These are phyloP conservation scores for Alternaria solani DNA, from an alignment of 2,329 filamentous ascomycete species.

Conservation along the genomic window DNA sequence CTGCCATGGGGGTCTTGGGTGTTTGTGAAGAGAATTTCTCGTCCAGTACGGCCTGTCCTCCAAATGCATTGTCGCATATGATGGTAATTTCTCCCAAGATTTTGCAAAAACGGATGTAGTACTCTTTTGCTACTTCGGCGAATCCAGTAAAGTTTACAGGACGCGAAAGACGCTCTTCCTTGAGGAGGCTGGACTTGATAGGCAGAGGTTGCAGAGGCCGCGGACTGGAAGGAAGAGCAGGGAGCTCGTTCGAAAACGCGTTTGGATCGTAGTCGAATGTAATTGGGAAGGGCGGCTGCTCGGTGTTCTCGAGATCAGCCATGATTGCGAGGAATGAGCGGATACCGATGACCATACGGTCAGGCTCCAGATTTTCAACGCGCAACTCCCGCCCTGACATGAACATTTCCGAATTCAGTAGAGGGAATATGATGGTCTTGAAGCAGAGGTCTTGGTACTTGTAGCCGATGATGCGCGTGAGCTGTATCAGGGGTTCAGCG, in stretches of 20 bases:
- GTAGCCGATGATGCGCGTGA: conserved; percentile 93
- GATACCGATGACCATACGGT: conserved; percentile 97
- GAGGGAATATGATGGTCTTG: conserved; percentile 87
- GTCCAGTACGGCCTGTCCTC: conserved; percentile 91
- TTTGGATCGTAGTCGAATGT: conserved; percentile 62
- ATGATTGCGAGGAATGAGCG: conserved; percentile 92
- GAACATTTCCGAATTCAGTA: conserved; percentile 93
- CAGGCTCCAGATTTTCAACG: conserved; percentile 92
- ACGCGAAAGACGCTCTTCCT: conserved; percentile 72
- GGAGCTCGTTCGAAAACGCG: conserved; percentile 49
- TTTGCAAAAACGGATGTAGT: conserved; percentile 91
- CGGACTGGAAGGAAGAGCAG: conserved; percentile 44
- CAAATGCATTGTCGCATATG: conserved; percentile 96
- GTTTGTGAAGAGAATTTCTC: conserved; percentile 90
- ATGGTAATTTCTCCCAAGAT: conserved; percentile 95
- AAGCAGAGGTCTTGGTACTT: conserved; percentile 95
- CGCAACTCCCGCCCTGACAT: conserved; percentile 77
- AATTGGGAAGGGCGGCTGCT: conserved; percentile 84
- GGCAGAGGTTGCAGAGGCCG: conserved; percentile 42
- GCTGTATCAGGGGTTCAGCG: conserved; percentile 88
- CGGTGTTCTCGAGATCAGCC: conserved; percentile 86
- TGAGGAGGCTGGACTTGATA: conserved; percentile 51
- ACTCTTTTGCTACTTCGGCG: conserved; percentile 79
- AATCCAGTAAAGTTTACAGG: conserved; percentile 69
- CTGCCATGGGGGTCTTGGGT: conserved; percentile 93